These are phyloP conservation scores for Tephrocybe rancida DNA, from an alignment of 768 basidiomycete genomes.

Conservation along the genomic window DNA sequence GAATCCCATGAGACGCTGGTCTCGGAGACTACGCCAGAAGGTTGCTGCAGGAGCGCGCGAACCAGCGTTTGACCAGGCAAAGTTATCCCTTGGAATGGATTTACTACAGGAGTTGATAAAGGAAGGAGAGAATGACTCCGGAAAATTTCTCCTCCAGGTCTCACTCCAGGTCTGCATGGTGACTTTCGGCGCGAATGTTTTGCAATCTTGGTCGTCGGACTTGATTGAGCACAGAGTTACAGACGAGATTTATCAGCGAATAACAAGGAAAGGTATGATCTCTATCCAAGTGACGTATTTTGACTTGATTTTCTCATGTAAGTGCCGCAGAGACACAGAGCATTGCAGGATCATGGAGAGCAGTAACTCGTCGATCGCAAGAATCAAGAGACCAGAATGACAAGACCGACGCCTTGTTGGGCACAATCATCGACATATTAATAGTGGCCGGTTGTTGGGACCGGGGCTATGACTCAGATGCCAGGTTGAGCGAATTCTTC, in stretches of 20 bases:
- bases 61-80: conserved; percentile 19
- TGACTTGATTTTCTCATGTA: not conserved
- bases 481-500: not conserved
- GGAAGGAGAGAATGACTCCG: not conserved
- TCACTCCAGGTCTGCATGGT: conserved; percentile 34
- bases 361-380: conserved; percentile 46
- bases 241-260: conserved; percentile 36
- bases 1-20: conserved; percentile 24
- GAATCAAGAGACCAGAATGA: conserved; percentile 31
- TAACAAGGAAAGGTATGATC: conserved; percentile 44
- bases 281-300: not conserved
- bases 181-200: conserved; percentile 33
- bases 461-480: not conserved
- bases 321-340: conserved; percentile 51
- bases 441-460: conserved; percentile 8
- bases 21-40: not conserved
- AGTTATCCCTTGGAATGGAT: conserved; percentile 40
- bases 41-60: not conserved
- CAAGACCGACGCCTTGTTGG: not conserved
- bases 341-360: conserved; percentile 57
- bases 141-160: conserved; percentile 24
- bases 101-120: conserved; percentile 24
- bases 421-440: conserved; percentile 10
- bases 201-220: conserved; percentile 35
- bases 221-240: conserved; percentile 28